Evolutionary conservation across 106 monocot species (phyloP).

Genomic region (Apostasia shenzhenica): DNA sequence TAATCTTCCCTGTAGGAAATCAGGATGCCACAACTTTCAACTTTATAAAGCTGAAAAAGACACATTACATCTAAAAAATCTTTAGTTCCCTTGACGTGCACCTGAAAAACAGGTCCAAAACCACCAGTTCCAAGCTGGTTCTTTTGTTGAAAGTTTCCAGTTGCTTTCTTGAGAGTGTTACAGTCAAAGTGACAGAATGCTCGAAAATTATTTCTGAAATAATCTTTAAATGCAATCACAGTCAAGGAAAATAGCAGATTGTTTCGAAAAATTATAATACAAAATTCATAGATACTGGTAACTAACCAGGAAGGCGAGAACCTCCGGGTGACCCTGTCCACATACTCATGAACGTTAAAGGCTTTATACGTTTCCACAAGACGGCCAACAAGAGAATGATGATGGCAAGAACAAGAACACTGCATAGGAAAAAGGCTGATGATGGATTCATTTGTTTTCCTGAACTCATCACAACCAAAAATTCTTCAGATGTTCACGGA

Average conservation of each 20-base stretch:
- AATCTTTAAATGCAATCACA: constrained; percentile 13
- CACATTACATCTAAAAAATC: not conserved
- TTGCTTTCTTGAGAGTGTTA: constrained; percentile 40
- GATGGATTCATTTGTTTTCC: constrained; percentile 1
- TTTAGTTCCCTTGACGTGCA: not conserved
- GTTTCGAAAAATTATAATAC: not conserved
- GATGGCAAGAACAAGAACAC: constrained; percentile 15
- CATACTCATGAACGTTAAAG: constrained; percentile 10
- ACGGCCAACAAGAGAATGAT: constrained; percentile 13
- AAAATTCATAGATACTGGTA: not conserved
- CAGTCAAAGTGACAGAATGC: constrained; percentile 28
- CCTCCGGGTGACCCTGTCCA: constrained; percentile 6
- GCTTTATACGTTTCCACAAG: constrained; percentile 27
- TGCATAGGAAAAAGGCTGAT: constrained; percentile 16
- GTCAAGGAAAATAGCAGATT: not conserved
- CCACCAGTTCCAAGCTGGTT: constrained; percentile 51
- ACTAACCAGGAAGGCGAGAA: not conserved
- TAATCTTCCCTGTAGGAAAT: constrained; percentile 25
- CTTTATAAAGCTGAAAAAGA: not conserved
- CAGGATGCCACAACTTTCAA: not conserved
- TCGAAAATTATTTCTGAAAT: constrained; percentile 29
- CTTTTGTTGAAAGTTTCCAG: constrained; percentile 27
- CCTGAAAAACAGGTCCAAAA: constrained; percentile 45
- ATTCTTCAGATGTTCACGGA: not conserved
- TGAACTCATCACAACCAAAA: constrained; percentile 1